phyloP scores from a whole-genome alignment of 2,329 filamentous ascomycete species.

The Chalaropsis thielavioides region DNA sequence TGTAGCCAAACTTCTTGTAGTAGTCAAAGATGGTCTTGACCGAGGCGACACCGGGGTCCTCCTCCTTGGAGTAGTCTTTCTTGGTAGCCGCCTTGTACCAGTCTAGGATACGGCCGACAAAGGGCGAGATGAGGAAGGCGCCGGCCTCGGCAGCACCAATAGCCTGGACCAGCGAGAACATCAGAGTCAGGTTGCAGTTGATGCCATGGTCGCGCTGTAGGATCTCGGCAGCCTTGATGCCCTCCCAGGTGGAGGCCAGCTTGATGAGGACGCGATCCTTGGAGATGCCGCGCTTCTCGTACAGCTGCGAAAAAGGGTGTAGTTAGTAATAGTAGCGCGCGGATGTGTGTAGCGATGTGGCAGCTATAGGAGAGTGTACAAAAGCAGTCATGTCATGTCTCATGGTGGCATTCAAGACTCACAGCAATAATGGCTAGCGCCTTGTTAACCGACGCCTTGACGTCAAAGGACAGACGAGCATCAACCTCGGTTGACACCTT shows the following conservation, averaged over 20 bases:
- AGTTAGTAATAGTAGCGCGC: background rate
- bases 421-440: conserved; percentile 94
- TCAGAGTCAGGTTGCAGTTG: conserved; percentile 97
- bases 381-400: no score
- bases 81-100: conserved; percentile 96
- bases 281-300: conserved; percentile 78
- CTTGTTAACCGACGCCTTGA: conserved; percentile 82
- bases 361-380: no score
- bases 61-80: conserved; percentile 78
- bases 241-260: conserved; percentile 98
- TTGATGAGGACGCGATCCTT: conserved; percentile 97
- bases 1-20: conserved; percentile 99
- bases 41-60: conserved; percentile 91
- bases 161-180: conserved; percentile 93
- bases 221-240: conserved; percentile 96
- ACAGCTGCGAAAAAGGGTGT: conserved; percentile 47
- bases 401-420: no score
- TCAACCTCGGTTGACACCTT: conserved; percentile 99
- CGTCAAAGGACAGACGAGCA: conserved; percentile 89
- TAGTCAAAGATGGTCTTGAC: conserved; percentile 97
- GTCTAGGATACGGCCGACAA: conserved; percentile 97
- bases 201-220: conserved; percentile 90
- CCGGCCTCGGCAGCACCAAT: conserved; percentile 90
- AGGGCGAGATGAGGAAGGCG: conserved; percentile 96
- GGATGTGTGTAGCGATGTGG: background rate